phyloP scores from a whole-genome alignment of 208 protist species.

The Perkinsela sp. region DNA sequence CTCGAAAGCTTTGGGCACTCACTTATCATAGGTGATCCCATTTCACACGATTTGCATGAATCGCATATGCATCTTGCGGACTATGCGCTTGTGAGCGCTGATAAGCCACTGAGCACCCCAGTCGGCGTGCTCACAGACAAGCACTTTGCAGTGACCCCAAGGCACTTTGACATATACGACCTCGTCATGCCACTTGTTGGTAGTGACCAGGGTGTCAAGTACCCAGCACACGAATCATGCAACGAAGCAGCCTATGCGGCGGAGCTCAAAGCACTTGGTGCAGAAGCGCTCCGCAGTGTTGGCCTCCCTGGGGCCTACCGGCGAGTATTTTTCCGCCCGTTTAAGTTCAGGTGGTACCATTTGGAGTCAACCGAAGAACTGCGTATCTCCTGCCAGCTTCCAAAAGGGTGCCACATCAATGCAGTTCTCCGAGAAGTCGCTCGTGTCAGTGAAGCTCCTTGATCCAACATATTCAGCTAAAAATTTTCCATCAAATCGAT shows the following conservation, averaged over 20 bases:
- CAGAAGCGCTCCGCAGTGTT: neutral
- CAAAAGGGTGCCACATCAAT: constrained; percentile 13
- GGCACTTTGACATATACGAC: constrained; percentile 16
- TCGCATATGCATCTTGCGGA: too few species aligned
- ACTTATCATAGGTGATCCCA: constrained; percentile 10
- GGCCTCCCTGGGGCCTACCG: constrained; percentile 9
- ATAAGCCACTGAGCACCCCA: neutral
- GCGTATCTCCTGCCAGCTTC: too few species aligned
- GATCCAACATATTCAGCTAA: too few species aligned
- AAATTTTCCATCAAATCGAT: too few species aligned
- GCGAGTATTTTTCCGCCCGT: too few species aligned
- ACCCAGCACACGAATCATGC: constrained; percentile 18
- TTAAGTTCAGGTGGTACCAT: too few species aligned
- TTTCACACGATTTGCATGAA: too few species aligned
- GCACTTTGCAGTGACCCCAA: too few species aligned
- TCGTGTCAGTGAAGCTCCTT: too few species aligned
- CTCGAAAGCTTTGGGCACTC: constrained; percentile 7
- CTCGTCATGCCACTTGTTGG: constrained; percentile 66
- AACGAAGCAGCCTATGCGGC: constrained; percentile 20
- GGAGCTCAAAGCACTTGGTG: constrained; percentile 6
- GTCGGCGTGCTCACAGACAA: constrained; percentile 5
- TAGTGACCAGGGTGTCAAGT: constrained; percentile 23
- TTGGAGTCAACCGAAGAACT: too few species aligned
- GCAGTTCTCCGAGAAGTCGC: constrained; percentile 15
- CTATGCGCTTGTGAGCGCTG: too few species aligned